These are phyloP conservation scores for Guadua angustifolia DNA, from an alignment of 176 grass and related monocot genomes.

Conservation along the genomic window DNA sequence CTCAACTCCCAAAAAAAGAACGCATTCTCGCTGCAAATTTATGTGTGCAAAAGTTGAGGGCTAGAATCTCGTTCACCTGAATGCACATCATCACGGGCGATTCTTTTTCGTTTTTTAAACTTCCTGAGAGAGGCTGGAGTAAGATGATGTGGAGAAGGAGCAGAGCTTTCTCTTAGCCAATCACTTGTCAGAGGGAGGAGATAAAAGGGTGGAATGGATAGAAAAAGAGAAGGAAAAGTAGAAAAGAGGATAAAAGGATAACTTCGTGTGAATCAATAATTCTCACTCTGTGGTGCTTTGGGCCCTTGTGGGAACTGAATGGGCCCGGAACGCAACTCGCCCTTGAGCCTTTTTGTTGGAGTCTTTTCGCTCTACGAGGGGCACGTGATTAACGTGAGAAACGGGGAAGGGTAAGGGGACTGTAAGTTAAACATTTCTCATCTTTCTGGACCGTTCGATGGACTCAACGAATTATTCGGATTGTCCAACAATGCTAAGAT, in stretches of 20 bases:
- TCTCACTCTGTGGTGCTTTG: neutral
- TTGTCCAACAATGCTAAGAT: too few species aligned
- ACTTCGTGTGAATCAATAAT: neutral
- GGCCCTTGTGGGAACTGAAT: neutral
- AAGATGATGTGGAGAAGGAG: neutral
- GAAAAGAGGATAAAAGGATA: neutral
- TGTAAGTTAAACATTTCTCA: too few species aligned
- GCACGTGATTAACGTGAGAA: neutral
- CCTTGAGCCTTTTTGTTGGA: neutral
- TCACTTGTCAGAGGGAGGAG: neutral
- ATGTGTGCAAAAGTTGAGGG: neutral
- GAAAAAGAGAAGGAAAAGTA: neutral
- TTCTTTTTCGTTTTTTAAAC: neutral
- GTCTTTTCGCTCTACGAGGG: neutral
- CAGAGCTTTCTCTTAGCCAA: neutral
- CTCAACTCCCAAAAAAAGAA: too few species aligned
- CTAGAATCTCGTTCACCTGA: neutral
- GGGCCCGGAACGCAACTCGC: neutral
- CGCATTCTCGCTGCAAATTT: neutral
- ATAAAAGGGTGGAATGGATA: neutral
- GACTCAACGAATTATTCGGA: too few species aligned
- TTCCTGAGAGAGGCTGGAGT: neutral
- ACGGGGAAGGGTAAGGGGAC: too few species aligned
- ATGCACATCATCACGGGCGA: neutral
- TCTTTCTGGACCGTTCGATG: too few species aligned